These are phyloP conservation scores for Vitis hybrid DNA, from an alignment of 177 flowering plant genomes.

Conservation along the genomic window DNA sequence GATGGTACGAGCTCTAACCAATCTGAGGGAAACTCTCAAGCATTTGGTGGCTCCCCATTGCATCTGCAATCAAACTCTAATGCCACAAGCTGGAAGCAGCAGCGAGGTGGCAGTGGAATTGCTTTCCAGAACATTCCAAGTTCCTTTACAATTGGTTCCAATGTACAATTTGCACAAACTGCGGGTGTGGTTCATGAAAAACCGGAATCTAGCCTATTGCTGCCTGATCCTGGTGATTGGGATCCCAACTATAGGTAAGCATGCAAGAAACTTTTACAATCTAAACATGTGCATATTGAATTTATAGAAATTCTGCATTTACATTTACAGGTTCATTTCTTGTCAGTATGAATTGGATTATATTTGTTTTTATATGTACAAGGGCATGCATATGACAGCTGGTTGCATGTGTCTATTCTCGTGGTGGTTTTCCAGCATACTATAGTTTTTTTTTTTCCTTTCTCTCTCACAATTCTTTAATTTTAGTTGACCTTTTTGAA, in stretches of 20 bases:
- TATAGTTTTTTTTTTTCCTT: no score
- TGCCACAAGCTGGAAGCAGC: conserved; percentile 50
- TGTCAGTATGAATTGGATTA: background rate
- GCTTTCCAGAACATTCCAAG: conserved; percentile 26
- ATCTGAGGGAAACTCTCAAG: conserved; percentile 55
- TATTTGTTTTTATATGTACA: background rate
- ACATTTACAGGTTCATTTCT: no score
- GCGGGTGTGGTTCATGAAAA: conserved; percentile 46
- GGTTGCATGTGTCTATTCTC: no score
- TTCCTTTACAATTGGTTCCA: conserved; percentile 27
- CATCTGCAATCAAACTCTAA: conserved; percentile 42
- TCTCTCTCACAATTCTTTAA: no score
- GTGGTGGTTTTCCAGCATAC: no score
- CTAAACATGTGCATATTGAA: background rate
- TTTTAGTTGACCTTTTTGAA: no score
- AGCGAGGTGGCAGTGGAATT: conserved; percentile 39
- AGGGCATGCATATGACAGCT: no score
- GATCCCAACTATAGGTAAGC: conserved; percentile 93
- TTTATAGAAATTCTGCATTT: background rate
- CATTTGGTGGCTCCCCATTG: conserved; percentile 47
- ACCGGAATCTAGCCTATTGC: conserved; percentile 44
- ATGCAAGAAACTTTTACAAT: background rate
- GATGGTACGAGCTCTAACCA: conserved; percentile 41
- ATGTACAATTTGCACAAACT: conserved; percentile 21
- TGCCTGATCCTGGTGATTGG: conserved; percentile 98